Conservation (phyloP, 768 basidiomycete genomes). For the Suillus plorans region DNA sequence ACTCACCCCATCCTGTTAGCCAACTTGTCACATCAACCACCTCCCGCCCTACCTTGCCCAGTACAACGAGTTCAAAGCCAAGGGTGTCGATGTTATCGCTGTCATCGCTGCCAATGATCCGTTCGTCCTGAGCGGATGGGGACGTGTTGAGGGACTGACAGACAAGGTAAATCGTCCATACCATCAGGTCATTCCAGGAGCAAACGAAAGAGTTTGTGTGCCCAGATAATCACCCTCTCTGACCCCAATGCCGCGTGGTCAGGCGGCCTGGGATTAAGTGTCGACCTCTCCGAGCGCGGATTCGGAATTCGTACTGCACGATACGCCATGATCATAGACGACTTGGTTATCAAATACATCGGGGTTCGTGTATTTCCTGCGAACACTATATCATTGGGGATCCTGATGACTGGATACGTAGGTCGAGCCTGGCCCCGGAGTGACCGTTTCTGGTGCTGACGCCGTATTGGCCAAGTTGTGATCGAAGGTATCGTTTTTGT, state of each 20-base stretch:
- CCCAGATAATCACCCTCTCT: conserved; percentile 58
- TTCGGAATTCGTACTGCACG: conserved; percentile 60
- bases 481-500: background rate
- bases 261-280: conserved; percentile 48
- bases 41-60: conserved; percentile 46
- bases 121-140: conserved; percentile 65
- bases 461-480: conserved; percentile 53
- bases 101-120: conserved; percentile 61
- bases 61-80: conserved; percentile 48
- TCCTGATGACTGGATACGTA: conserved; percentile 17
- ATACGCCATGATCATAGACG: conserved; percentile 66
- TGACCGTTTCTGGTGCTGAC: conserved; percentile 58
- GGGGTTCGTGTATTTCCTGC: conserved; percentile 38
- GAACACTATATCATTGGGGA: background rate
- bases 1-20: conserved; percentile 18
- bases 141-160: conserved; percentile 52
- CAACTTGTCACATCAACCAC: conserved; percentile 44
- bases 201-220: background rate
- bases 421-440: conserved; percentile 51
- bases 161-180: conserved; percentile 55
- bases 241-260: conserved; percentile 61
- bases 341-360: conserved; percentile 68
- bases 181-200: background rate
- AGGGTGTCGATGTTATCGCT: conserved; percentile 52
- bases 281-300: conserved; percentile 49